Base-by-base conservation (phyloP, 257 asterid genomes). In the Plantago major region DNA sequence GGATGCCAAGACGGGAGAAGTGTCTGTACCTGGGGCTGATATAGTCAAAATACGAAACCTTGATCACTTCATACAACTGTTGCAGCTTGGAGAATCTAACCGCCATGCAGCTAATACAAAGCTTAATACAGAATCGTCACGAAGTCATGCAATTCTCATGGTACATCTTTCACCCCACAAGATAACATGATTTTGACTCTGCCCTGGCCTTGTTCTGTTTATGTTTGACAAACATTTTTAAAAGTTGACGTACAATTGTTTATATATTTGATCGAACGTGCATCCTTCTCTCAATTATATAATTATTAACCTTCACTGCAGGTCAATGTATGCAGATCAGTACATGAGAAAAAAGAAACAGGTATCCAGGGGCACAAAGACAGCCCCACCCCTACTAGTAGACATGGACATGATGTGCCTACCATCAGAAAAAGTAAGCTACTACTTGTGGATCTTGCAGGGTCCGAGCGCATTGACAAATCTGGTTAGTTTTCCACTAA, bases 91-190 rank as follows among this genome's bases (percentile, higher is more conserved):
- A 71, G 96, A 90, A 79, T 73, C 86, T 50, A 87, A 90, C 58
- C 95, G 96, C 10, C 90, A 84, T 75, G 97, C 95, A 60, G 96
- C 97, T 49, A 90, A 90, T 76, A 90, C 95, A 47, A 90, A 87
- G 73, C 66, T 90, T 82, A 90, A 90, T 63, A 84, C 95, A 9
- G 95, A 87, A 71, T 90, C 96, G 43, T 90, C 97, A 48, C 95
- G 96, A 40, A 90, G 97, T 68, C 97, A 90, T 55, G 95, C 97
- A 43, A 85, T 90, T 78, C 97, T 90, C 67, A 84, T 78, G 96
- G 97, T 90, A 85, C 44, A 55, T 46, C 50, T 28, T 22, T 6
- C 53, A 60, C 2, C 19, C 62, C 58, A 33, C 46, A 56, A 11
- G 45, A 30, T 42, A 58, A 13, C 68, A 66, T 40, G 42, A 33